Percentiles rank a stretch among this genome's conserved stretches.
These are phyloP conservation scores for Mycena galericulata DNA, from an alignment of 768 basidiomycete genomes.

Conservation along the genomic window DNA sequence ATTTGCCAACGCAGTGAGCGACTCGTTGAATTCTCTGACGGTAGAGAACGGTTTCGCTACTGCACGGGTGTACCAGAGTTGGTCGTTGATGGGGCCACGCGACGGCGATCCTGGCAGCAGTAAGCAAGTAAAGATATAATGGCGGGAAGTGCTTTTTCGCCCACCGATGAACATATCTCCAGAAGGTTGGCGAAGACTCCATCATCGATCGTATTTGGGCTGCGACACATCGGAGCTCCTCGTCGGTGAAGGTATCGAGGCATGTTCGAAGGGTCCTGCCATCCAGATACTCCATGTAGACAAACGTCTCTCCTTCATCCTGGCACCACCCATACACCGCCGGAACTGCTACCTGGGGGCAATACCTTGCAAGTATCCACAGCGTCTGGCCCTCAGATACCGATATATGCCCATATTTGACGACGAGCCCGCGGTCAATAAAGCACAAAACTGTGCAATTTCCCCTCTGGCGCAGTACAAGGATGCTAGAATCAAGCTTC, in stretches of 20 bases:
- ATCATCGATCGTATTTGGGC: no score
- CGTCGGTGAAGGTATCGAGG: conserved; percentile 19
- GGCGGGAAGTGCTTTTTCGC: no score
- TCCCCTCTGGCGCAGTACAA: neutral
- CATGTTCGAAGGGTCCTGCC: conserved; percentile 15
- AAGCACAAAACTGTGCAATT: neutral
- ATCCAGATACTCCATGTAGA: conserved; percentile 29
- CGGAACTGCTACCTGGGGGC: conserved; percentile 22
- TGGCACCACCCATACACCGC: conserved; percentile 33
- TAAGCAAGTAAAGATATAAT: neutral
- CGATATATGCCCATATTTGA: conserved; percentile 27
- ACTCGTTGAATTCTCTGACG: neutral
- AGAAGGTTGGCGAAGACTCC: no score
- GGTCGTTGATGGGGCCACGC: neutral
- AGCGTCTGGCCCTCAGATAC: conserved; percentile 31
- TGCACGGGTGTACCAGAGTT: neutral
- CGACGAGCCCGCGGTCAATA: conserved; percentile 22
- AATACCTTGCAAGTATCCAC: conserved; percentile 25
- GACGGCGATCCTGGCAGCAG: neutral
- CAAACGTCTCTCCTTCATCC: conserved; percentile 24
- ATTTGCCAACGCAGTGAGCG: neutral
- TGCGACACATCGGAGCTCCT: no score
- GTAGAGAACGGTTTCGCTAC: neutral
- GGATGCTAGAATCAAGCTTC: neutral
- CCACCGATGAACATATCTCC: no score